Evolutionary conservation across 2,329 filamentous ascomycete genomes (phyloP), one percentile per base, ranked within the genome.

Genomic region (Fusarium circinatum): DNA sequence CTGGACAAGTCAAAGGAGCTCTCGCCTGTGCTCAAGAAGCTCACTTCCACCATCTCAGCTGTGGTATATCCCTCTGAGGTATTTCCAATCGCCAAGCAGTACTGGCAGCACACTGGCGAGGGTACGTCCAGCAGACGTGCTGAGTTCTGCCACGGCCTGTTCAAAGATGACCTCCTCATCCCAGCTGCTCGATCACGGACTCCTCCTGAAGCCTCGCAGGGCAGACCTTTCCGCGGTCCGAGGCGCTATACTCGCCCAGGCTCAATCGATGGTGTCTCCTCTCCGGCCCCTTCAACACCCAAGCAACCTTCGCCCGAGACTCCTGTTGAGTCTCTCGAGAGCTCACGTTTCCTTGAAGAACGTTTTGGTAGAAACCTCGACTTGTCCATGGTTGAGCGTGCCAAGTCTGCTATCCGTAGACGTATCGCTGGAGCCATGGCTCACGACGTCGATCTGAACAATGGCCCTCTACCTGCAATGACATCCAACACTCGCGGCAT

Each of bases 81-180:
- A 24, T 95, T 92, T 76, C 84, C 89, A 9, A 82, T 93, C 67
- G 94, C 94, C n/a, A 98, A 98, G 82, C 90, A 95, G 78, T 98
- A 97, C 79, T 99, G 96, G 96, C 96, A 98, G 81, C 96, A 99
- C 82, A 93, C 94, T 2, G 96, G 96, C 26, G 95, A 98, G 70
- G 96, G 96, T 22, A 88, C 98, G 20, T 98, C 95, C 2, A 98
- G 95, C 80, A 91, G 96, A 56, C 90, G 95, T 45, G 95, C 94
- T 39, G 96, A 98, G 80, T 98, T 97, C 82, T 98, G 94, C 79
- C 90, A 95, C 68, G 86, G 88, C 47, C 87, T 96, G 4, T 89
- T 97, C 72, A 88, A 88, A 42, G 91, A 96, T 70, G 91, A 91
- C 1, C 85, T 93, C 47, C 85, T 90, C 24, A 79, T 84, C 13